Evolutionary conservation across 768 basidiomycete species (phyloP).

Genomic region (Terana coerulea): DNA sequence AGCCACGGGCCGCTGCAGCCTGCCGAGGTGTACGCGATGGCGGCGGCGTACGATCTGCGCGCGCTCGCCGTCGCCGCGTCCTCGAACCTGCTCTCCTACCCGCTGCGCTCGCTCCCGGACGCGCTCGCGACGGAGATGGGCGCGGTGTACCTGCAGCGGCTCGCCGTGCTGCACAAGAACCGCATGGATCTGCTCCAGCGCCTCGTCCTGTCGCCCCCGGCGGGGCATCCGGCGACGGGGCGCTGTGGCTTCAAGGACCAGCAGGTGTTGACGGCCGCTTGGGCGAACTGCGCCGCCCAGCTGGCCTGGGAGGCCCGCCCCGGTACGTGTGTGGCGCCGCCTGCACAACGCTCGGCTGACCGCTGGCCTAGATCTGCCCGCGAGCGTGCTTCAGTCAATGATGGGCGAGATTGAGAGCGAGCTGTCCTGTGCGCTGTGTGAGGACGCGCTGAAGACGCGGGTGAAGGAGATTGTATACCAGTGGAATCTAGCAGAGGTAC

Average conservation of each 20-base stretch:
- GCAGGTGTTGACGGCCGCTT: background rate
- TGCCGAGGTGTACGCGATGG: conserved; percentile 41
- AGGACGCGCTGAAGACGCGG: background rate
- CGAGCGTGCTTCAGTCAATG: background rate
- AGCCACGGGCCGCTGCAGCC: conserved; percentile 33
- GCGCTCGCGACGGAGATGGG: background rate
- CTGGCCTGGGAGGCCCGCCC: background rate
- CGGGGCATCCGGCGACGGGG: background rate
- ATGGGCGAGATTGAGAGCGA: background rate
- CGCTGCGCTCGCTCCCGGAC: background rate
- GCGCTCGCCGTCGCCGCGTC: conserved; percentile 38
- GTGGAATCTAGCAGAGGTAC: background rate
- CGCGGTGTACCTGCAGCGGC: background rate
- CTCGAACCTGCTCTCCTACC: conserved; percentile 28
- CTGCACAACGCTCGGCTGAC: background rate
- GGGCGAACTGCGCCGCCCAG: background rate
- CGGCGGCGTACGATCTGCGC: conserved; percentile 30
- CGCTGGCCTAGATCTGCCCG: background rate
- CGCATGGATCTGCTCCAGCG: background rate
- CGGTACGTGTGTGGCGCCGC: background rate
- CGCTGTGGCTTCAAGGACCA: background rate
- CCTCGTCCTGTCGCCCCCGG: background rate
- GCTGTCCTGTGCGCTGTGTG: background rate
- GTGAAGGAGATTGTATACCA: background rate
- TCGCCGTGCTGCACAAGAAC: background rate